Conservation (phyloP, 192 early-diverging fungal genomes). For the Entomortierella lignicola region DNA sequence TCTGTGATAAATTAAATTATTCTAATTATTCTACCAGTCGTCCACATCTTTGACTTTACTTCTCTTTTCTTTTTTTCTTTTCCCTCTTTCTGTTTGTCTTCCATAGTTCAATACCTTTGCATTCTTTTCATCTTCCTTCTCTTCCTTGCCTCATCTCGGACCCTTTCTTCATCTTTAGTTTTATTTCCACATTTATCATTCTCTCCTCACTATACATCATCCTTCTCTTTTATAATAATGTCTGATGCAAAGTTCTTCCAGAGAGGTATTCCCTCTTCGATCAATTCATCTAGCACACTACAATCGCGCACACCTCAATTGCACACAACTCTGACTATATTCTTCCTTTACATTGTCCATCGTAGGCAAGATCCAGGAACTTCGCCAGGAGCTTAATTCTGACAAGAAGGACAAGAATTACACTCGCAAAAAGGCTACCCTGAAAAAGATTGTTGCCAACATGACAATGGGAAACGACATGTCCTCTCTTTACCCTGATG, state of each 20-base stretch:
- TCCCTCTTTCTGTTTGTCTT: too few species aligned
- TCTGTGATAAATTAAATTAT: too few species aligned
- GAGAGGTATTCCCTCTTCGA: conserved; percentile 53
- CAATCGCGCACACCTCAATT: neutral
- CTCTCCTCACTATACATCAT: neutral
- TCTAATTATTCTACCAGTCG: too few species aligned
- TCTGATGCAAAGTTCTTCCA: conserved; percentile 70
- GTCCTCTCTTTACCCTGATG: conserved; percentile 92
- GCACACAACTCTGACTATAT: neutral
- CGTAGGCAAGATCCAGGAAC: conserved; percentile 90
- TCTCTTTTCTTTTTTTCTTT: too few species aligned
- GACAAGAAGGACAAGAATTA: conserved; percentile 87
- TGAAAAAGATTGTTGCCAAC: conserved; percentile 98
- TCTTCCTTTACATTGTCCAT: neutral
- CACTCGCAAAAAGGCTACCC: conserved; percentile 84
- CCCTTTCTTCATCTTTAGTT: neutral
- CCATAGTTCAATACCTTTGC: neutral
- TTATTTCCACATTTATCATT: neutral
- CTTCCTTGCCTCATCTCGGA: neutral
- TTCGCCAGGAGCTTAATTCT: conserved; percentile 85
- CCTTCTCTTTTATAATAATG: conserved; percentile 33
- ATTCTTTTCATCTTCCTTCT: neutral
- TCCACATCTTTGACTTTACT: too few species aligned
- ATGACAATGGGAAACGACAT: conserved; percentile 99
- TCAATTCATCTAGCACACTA: neutral